Evolutionary conservation across 1,139 yeast species (phyloP).

Genomic region (Kurtzmaniella quercitrusa): DNA sequence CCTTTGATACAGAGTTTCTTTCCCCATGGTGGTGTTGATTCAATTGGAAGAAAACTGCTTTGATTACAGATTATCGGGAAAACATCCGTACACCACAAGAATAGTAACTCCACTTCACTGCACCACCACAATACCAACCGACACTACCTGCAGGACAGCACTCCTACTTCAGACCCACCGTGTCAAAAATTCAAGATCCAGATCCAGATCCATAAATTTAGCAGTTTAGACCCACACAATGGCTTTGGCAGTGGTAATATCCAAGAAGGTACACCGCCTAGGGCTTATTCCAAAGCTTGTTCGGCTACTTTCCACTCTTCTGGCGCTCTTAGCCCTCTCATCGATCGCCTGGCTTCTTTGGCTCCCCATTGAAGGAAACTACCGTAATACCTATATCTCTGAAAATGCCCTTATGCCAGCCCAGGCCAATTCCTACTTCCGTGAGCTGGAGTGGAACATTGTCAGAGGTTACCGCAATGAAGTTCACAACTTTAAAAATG

Average conservation of each 20-base stretch:
- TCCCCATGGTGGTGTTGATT: no score
- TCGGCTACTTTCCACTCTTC: slow-evolving; percentile 53
- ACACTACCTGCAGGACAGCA: background rate
- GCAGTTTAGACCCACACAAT: slow-evolving; percentile 19
- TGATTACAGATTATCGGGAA: no score
- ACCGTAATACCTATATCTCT: slow-evolving; percentile 76
- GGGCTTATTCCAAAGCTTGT: slow-evolving; percentile 60
- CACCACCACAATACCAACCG: background rate
- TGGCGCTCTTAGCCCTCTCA: slow-evolving; percentile 54
- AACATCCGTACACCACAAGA: no score
- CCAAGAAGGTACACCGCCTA: slow-evolving; percentile 49
- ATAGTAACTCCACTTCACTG: no score
- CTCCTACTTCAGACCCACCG: slow-evolving; percentile 2
- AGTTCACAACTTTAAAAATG: slow-evolving; percentile 34
- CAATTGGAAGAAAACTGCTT: no score
- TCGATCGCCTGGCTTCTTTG: slow-evolving; percentile 67
- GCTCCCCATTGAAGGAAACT: slow-evolving; percentile 80
- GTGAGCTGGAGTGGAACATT: slow-evolving; percentile 93
- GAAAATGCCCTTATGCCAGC: slow-evolving; percentile 98
- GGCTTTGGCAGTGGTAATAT: slow-evolving; percentile 58
- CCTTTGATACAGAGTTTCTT: no score
- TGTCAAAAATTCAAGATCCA: slow-evolving; percentile 2
- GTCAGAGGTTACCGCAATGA: slow-evolving; percentile 80
- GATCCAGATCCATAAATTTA: background rate
- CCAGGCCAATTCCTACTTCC: slow-evolving; percentile 85